A percentile compares a stretch with the other conserved stretches of the same genome.
Evolutionary conservation across 352 stramenopile species (phyloP).

Genomic region (Albugo candida): DNA sequence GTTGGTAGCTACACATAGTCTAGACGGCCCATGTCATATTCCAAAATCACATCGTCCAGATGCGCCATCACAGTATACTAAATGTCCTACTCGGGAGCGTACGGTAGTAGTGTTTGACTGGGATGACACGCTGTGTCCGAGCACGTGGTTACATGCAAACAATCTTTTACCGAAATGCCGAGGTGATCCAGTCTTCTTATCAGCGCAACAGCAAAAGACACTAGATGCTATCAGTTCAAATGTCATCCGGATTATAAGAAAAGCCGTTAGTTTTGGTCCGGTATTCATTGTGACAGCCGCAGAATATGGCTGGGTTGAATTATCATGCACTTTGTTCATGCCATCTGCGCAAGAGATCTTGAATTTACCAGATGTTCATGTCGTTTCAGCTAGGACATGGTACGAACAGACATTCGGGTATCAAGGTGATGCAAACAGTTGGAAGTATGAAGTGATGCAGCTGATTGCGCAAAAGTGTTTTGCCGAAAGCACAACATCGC

Average conservation of each 20-base stretch:
- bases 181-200: constrained; percentile 43
- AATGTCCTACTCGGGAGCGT: constrained; percentile 18
- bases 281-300: constrained; percentile 75
- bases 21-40: no score
- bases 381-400: constrained; percentile 69
- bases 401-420: constrained; percentile 69
- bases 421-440: constrained; percentile 53
- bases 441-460: constrained; percentile 78
- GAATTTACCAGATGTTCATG: constrained; percentile 59
- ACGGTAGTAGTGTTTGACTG: constrained; percentile 78
- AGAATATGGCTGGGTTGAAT: constrained; percentile 69
- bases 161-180: constrained; percentile 62
- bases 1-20: no score
- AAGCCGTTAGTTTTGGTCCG: constrained; percentile 52
- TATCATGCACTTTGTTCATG: constrained; percentile 60
- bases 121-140: constrained; percentile 78
- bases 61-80: no score
- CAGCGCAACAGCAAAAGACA: constrained; percentile 28
- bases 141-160: constrained; percentile 64
- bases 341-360: constrained; percentile 40
- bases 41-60: no score
- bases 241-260: constrained; percentile 39
- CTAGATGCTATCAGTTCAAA: constrained; percentile 38
- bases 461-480: constrained; percentile 77
- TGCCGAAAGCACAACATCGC: constrained; percentile 5